These are phyloP conservation scores for Magnolia sinica DNA, from an alignment of 164 flowering plant species.

Conservation along the genomic window DNA sequence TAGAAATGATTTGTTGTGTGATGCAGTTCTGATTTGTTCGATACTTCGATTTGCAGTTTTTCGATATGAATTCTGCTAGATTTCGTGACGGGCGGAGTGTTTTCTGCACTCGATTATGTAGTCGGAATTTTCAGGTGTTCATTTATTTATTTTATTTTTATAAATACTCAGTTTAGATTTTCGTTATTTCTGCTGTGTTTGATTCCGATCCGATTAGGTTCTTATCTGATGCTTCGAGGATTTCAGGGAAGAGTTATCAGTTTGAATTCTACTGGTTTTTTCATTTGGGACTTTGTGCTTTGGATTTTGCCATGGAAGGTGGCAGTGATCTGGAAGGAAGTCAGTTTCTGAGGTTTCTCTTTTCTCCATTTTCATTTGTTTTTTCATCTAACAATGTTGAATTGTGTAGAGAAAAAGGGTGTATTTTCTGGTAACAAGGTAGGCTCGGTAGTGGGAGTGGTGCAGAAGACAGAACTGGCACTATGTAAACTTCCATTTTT, in stretches of 20 bases:
- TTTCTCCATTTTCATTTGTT: neutral
- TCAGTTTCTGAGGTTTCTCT: constrained; percentile 15
- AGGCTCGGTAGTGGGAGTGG: too few relatives aligned
- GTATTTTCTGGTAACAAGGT: too few relatives aligned
- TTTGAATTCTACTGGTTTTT: neutral
- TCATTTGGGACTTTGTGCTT: neutral
- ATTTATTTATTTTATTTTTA: too few relatives aligned
- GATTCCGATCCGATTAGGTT: neutral
- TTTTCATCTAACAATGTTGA: neutral
- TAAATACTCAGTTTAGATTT: too few relatives aligned
- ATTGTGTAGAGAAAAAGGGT: too few relatives aligned
- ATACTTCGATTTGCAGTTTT: neutral
- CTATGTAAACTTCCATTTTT: too few relatives aligned
- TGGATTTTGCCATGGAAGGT: constrained; percentile 16
- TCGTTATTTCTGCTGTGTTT: neutral
- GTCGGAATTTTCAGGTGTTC: neutral
- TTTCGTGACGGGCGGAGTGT: neutral
- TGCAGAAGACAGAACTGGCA: too few relatives aligned
- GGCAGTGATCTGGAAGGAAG: constrained; percentile 9
- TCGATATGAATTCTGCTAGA: neutral
- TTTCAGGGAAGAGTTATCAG: neutral
- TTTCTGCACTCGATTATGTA: neutral
- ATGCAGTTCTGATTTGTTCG: neutral
- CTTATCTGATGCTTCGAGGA: too few relatives aligned
- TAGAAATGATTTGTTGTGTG: neutral